Percentiles rank a stretch among this genome's conserved stretches.
Evolutionary conservation across 352 stramenopile genomes (phyloP).

Genomic region (Peronospora farinosa): DNA sequence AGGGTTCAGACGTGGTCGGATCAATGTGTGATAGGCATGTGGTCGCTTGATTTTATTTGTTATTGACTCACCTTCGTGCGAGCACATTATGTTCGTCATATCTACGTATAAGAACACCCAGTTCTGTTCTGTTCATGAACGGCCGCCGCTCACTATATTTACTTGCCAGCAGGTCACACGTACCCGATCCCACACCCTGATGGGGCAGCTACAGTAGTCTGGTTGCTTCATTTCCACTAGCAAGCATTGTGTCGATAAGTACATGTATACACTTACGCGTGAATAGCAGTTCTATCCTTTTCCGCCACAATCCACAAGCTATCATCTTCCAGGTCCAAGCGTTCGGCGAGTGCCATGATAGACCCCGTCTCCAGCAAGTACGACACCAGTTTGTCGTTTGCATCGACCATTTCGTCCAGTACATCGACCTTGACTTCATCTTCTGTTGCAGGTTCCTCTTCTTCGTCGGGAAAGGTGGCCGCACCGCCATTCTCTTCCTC

Average conservation of each 20-base stretch:
- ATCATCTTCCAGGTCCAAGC: constrained; percentile 77
- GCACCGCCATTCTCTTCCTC: constrained; percentile 36
- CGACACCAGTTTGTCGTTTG: constrained; percentile 80
- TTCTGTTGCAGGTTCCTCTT: constrained; percentile 21
- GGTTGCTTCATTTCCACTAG: constrained; percentile 6
- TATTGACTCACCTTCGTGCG: constrained; percentile 18
- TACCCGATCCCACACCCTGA: constrained; percentile 1
- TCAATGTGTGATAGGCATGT: not conserved
- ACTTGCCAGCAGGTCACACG: constrained; percentile 4
- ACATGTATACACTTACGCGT: constrained; percentile 40
- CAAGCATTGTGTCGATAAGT: constrained; percentile 2
- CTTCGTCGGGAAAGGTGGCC: constrained; percentile 30
- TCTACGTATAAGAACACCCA: constrained; percentile 28
- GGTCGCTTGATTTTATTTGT: constrained; percentile 9
- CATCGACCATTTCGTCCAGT: constrained; percentile 78
- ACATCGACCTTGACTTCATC: constrained; percentile 53
- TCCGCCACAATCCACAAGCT: constrained; percentile 79
- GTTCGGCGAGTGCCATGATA: constrained; percentile 79
- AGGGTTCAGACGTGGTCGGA: not conserved
- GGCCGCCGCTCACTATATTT: constrained; percentile 1
- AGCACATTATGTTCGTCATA: constrained; percentile 12
- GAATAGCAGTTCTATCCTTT: constrained; percentile 80
- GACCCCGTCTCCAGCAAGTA: constrained; percentile 81
- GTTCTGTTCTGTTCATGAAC: constrained; percentile 11
- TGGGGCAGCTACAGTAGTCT: constrained; percentile 14